Conservation (phyloP, 805 yeast species). For the Metschnikowia lochheadii region DNA sequence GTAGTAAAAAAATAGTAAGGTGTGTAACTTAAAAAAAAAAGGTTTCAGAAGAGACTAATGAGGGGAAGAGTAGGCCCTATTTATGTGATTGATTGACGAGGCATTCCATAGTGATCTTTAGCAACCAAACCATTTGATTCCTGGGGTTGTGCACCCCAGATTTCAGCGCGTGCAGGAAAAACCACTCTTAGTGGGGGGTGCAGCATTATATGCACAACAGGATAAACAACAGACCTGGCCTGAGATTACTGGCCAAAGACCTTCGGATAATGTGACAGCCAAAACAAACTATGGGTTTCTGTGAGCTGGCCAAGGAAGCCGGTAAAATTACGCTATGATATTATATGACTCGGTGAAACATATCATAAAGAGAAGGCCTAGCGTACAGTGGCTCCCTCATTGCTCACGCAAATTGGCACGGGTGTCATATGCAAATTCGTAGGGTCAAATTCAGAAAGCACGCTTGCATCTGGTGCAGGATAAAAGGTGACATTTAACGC, state of each 20-base stretch:
- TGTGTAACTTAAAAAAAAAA: not conserved
- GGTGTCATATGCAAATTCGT: not conserved
- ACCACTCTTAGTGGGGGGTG: not conserved
- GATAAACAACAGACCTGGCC: not conserved
- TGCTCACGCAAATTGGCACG: not conserved
- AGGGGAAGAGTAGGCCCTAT: not conserved
- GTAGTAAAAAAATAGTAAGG: no score
- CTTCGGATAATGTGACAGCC: no score
- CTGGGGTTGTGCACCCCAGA: conserved; percentile 1
- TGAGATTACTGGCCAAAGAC: not conserved
- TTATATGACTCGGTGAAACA: not conserved
- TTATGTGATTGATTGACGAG: not conserved
- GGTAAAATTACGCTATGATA: not conserved
- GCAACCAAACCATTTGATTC: not conserved
- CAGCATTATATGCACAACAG: not conserved
- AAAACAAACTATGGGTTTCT: no score
- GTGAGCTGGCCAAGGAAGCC: not conserved
- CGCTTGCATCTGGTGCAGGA: not conserved
- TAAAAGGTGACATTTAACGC: not conserved
- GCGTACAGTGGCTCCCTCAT: not conserved
- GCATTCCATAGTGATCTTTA: not conserved
- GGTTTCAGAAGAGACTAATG: no score
- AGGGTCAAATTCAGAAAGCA: not conserved
- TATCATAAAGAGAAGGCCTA: not conserved
- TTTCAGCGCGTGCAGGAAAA: not conserved